Base-by-base conservation (phyloP, 345 rosid species). In the Eucalyptus erythrocorys region DNA sequence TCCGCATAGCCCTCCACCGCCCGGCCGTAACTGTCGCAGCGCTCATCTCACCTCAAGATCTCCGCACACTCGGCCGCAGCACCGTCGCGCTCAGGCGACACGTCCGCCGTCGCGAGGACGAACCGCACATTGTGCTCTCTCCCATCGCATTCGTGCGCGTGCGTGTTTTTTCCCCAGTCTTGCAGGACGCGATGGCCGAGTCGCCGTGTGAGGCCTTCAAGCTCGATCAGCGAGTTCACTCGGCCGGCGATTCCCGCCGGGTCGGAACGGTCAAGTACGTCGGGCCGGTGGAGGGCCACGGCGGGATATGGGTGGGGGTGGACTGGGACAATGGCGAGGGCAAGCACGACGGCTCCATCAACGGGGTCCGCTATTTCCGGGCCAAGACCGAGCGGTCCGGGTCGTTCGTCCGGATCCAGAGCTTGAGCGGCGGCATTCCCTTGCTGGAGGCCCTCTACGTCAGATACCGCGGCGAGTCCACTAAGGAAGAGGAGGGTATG, bases 301-400 rank as follows among this genome's bases (percentile, higher is more conserved):
- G 94, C 5, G 98, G 99, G 21, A 82, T 53, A 7, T 96, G 98
- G 98, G 90, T 95, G 86, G 99, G 99, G 26, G 96, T 97, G 79
- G 98, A 96, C 80, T 97, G 99, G 99, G 99, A 96, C 92, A 90
- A 88, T 59, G 93, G 91, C 55, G 94, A 94, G 13, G 98, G 98
- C 42, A 96, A 97, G 90, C 99, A 95, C 66, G 94, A 96, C 80
- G 99, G 99, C 6, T 91, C 97, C 90, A 85, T 95, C 76, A 95
- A 96, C 45, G 98, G 98, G 10, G 95, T 92, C 86, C 95, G 91
- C 22, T 97, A 95, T 88, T 97, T 97, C 89, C 94, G 89, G 48
- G 95, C 97, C 17, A 93, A 90, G 86, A 93, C 94, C 32, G 90
- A 93, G 53, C 90, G 47, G 16, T 97, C 99, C 2, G 99, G 96